phyloP scores from a whole-genome alignment of 2,329 filamentous ascomycete species.

The Penicillium capsulatum region DNA sequence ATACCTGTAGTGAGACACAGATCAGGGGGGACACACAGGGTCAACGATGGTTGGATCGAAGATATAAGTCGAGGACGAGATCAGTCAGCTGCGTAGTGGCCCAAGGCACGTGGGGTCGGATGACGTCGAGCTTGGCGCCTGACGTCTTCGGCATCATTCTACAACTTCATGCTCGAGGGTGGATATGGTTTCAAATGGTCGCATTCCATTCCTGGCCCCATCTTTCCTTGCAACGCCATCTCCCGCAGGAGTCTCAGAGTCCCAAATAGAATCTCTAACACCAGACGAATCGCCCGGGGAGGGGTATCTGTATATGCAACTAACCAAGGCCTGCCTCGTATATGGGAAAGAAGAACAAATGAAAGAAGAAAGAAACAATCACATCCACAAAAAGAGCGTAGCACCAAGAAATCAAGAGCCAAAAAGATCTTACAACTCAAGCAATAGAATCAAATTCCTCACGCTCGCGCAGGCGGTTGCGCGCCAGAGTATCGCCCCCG shows the following conservation, averaged over 20 bases:
- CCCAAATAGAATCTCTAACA: conserved; percentile 20
- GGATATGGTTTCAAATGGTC: too few species aligned
- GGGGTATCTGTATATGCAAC: conserved; percentile 26
- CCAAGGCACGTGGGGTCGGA: conserved; percentile 19
- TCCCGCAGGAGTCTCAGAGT: conserved; percentile 6
- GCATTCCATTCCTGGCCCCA: background rate
- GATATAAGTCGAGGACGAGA: background rate
- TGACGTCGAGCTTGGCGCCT: conserved; percentile 27
- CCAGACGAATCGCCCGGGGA: conserved; percentile 21
- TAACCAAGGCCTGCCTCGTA: conserved; percentile 18
- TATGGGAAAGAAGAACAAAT: conserved; percentile 7
- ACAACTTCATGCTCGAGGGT: background rate
- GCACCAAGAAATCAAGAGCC: conserved; percentile 2
- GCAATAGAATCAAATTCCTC: conserved; percentile 59
- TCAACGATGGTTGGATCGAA: background rate
- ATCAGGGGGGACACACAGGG: too few species aligned
- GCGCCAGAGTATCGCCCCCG: conserved; percentile 82
- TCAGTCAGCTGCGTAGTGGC: conserved; percentile 9
- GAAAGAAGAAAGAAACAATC: too few species aligned
- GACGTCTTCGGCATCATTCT: conserved; percentile 14
- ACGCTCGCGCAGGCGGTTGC: conserved; percentile 71
- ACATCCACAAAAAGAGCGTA: too few species aligned
- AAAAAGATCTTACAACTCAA: conserved; percentile 30
- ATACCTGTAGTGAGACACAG: too few species aligned
- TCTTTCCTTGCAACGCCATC: conserved; percentile 14